phyloP scores from a whole-genome alignment of 768 basidiomycete species.

The Lactarius vividus region DNA sequence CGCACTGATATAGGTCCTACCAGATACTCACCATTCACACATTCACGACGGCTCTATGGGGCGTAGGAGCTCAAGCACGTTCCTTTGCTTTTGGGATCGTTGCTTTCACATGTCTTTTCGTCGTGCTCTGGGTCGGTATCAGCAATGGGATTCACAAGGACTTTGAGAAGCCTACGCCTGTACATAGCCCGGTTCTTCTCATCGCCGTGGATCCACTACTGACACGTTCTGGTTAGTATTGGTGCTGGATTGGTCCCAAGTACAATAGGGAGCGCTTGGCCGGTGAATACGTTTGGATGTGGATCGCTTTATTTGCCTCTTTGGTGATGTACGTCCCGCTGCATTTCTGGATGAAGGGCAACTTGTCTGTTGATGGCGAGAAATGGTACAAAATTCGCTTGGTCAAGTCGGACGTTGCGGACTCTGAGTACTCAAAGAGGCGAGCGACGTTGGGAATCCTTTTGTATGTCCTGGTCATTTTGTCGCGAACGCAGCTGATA shows the following conservation, averaged over 20 bases:
- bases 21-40: slow-evolving; percentile 39
- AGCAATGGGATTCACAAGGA: slow-evolving; percentile 26
- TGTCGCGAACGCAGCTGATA: background rate
- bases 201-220: background rate
- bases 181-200: slow-evolving; percentile 10
- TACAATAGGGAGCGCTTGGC: slow-evolving; percentile 36
- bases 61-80: slow-evolving; percentile 35
- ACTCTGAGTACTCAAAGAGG: slow-evolving; percentile 13
- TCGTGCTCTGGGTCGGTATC: slow-evolving; percentile 39
- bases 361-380: slow-evolving; percentile 34
- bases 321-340: slow-evolving; percentile 37
- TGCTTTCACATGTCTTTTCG: slow-evolving; percentile 7
- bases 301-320: slow-evolving; percentile 40
- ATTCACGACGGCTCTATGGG: slow-evolving; percentile 39
- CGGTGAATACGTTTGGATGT: slow-evolving; percentile 47
- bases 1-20: slow-evolving; percentile 32
- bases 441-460: slow-evolving; percentile 27
- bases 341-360: slow-evolving; percentile 38
- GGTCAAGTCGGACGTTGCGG: slow-evolving; percentile 16
- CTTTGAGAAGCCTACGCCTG: slow-evolving; percentile 39
- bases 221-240: slow-evolving; percentile 30
- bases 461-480: slow-evolving; percentile 29
- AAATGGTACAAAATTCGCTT: slow-evolving; percentile 38
- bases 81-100: slow-evolving; percentile 28
- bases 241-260: slow-evolving; percentile 44